These are phyloP conservation scores for Ophiostoma perfectum DNA, from an alignment of 2,329 filamentous ascomycete species.

Conservation along the genomic window DNA sequence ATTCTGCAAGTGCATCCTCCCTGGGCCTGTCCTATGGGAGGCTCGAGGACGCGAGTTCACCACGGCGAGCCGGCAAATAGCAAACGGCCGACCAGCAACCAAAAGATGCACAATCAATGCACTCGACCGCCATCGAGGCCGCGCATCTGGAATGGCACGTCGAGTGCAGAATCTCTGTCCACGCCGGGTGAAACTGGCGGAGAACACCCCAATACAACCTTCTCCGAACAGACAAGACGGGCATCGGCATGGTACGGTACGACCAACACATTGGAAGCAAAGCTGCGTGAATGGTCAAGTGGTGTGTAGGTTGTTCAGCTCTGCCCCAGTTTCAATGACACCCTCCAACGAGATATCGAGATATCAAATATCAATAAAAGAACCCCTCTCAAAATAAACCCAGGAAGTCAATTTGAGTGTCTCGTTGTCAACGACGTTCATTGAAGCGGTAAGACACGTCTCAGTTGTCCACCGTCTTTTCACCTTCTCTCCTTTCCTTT, in stretches of 20 bases:
- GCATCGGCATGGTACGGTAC: not conserved
- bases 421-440: not conserved
- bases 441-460: not conserved
- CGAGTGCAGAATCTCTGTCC: slow-evolving; percentile 7
- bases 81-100: not conserved
- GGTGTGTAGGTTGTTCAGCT: not conserved
- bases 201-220: not conserved
- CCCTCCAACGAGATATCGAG: not conserved
- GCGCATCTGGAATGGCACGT: slow-evolving; percentile 11
- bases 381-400: not conserved
- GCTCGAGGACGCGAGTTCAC: not conserved
- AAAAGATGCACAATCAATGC: not conserved
- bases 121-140: not conserved
- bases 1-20: not conserved
- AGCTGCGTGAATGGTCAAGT: not conserved
- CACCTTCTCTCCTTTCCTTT: not conserved
- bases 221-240: not conserved
- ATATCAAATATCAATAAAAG: not conserved
- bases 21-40: not conserved
- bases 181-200: slow-evolving; percentile 4
- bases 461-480: not conserved
- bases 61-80: not conserved
- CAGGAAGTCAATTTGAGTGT: not conserved
- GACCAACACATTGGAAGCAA: not conserved
- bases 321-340: not conserved